Conservation (phyloP, 768 basidiomycete species). For the Panellus pusillus region DNA sequence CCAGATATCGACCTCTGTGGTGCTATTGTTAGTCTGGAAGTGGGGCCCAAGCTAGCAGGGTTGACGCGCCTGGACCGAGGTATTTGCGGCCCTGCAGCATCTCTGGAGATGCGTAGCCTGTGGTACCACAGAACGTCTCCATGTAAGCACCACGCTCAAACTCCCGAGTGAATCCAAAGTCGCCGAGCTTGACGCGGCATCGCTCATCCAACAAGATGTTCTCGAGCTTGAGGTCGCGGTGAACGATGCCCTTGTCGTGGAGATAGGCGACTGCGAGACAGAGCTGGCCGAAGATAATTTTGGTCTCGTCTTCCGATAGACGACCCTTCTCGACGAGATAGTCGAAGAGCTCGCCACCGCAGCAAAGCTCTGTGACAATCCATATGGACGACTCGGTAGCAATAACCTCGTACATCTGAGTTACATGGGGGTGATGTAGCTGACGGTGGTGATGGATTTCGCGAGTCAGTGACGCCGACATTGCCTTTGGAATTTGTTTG, state of each 20-base stretch:
- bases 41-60: neutral
- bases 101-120: slow-evolving; percentile 91
- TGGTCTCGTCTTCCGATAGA: slow-evolving; percentile 79
- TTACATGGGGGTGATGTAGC: slow-evolving; percentile 92
- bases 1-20: slow-evolving; percentile 91
- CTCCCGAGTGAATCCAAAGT: slow-evolving; percentile 94
- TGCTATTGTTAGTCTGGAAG: slow-evolving; percentile 14
- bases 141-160: slow-evolving; percentile 75
- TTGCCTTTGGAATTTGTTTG: slow-evolving; percentile 95
- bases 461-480: slow-evolving; percentile 88
- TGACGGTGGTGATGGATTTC: slow-evolving; percentile 99
- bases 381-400: slow-evolving; percentile 95
- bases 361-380: slow-evolving; percentile 97
- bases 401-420: slow-evolving; percentile 96
- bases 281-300: slow-evolving; percentile 91
- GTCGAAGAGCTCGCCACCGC: slow-evolving; percentile 96
- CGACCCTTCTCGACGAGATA: slow-evolving; percentile 96
- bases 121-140: slow-evolving; percentile 96
- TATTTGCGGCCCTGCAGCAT: slow-evolving; percentile 90
- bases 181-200: slow-evolving; percentile 89
- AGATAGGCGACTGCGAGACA: slow-evolving; percentile 92
- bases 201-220: slow-evolving; percentile 91
- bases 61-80: slow-evolving; percentile 76
- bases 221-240: slow-evolving; percentile 95
- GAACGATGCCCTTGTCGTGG: slow-evolving; percentile 91